Evolutionary conservation across 139 green algal species (phyloP).

Genomic region (Microglena sp.): DNA sequence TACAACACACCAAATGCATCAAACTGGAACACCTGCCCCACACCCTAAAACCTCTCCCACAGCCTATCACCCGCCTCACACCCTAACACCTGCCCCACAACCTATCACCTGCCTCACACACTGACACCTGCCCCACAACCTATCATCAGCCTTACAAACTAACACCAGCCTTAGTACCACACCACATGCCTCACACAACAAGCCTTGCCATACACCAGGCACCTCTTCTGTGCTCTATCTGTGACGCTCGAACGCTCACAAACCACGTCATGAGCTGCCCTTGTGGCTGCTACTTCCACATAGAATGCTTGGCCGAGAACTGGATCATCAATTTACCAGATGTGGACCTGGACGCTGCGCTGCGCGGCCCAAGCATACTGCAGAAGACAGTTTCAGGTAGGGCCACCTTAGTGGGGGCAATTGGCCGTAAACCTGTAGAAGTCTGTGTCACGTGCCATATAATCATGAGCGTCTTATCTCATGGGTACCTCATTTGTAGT

Average conservation of each 20-base stretch:
- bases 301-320: constrained; percentile 5
- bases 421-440: no score
- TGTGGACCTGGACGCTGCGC: neutral
- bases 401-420: neutral
- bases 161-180: no score
- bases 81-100: neutral
- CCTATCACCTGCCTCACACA: neutral
- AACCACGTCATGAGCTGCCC: constrained; percentile 38
- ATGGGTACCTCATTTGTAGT: no score
- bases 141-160: no score
- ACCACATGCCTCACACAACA: no score
- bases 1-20: no score
- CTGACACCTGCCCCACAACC: neutral
- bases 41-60: no score
- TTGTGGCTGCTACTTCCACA: constrained; percentile 9
- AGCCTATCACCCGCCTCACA: no score
- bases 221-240: neutral
- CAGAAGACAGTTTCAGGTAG: neutral
- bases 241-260: constrained; percentile 8
- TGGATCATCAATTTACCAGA: constrained; percentile 4
- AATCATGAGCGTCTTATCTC: no score
- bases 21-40: no score
- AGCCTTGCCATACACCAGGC: no score
- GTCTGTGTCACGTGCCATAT: no score
- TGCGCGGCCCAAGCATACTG: neutral